Conservation (phyloP, 1,284 basidiomycete genomes). For the Ceratobasidium theobromae region DNA sequence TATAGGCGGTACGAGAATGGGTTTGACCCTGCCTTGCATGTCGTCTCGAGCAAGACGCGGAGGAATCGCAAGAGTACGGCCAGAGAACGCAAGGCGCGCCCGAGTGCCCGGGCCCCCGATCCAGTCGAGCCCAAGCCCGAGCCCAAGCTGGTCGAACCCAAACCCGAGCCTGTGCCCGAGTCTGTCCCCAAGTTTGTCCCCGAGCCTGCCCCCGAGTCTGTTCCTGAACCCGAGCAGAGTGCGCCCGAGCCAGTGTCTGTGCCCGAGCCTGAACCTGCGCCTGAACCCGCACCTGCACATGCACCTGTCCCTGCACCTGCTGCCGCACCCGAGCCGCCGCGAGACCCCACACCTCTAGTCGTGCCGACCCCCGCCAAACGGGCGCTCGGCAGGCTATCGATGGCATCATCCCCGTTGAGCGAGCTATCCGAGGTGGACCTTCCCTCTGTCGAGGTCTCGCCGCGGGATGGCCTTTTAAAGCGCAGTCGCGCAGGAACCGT, state of each 20-base stretch:
- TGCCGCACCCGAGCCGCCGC: conserved; percentile 39
- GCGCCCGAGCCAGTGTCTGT: neutral
- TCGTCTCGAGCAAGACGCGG: conserved; percentile 25
- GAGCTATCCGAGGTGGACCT: conserved; percentile 7
- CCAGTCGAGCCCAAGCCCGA: conserved; percentile 26
- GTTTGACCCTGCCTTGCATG: conserved; percentile 20
- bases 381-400: conserved; percentile 31
- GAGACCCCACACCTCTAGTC: conserved; percentile 45
- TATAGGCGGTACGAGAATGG: conserved; percentile 16
- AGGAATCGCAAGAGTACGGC: conserved; percentile 8
- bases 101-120: conserved; percentile 28
- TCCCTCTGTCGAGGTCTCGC: neutral
- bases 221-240: conserved; percentile 22
- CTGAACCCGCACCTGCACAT: conserved; percentile 36
- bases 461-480: too few relatives aligned
- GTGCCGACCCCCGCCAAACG: conserved; percentile 41
- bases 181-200: neutral
- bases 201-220: conserved; percentile 33
- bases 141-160: conserved; percentile 29
- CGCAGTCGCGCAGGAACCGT: neutral
- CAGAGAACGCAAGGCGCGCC: conserved; percentile 21
- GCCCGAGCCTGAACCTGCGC: conserved; percentile 28
- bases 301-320: conserved; percentile 33
- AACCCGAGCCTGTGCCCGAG: conserved; percentile 6
- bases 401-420: conserved; percentile 11